These are phyloP conservation scores for Saccharomycopsis vini DNA, from an alignment of 805 yeast genomes.

Conservation along the genomic window DNA sequence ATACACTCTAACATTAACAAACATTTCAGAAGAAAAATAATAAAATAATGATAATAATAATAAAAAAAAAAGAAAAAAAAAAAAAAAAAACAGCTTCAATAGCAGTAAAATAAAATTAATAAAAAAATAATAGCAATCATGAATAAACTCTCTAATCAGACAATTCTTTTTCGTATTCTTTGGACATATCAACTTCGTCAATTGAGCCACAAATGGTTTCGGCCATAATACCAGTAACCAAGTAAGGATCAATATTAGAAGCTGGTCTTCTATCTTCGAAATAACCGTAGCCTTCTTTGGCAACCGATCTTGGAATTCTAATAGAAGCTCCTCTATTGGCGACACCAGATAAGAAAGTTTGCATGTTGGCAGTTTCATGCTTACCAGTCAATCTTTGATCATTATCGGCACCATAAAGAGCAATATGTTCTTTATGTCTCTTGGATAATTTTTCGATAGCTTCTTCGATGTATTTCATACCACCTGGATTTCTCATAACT, in stretches of 20 bases:
- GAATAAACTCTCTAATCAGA: background rate
- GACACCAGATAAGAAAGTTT: slow-evolving; percentile 88
- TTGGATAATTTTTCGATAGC: slow-evolving; percentile 89
- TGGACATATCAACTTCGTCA: slow-evolving; percentile 90
- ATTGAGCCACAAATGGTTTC: slow-evolving; percentile 95
- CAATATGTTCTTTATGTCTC: slow-evolving; percentile 95
- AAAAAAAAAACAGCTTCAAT: background rate
- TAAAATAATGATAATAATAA: too few relatives aligned
- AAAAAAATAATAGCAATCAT: background rate
- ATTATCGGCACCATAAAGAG: slow-evolving; percentile 91
- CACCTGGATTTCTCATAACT: slow-evolving; percentile 89
- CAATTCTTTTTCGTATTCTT: slow-evolving; percentile 74
- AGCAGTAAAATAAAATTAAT: background rate
- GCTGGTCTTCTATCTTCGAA: slow-evolving; percentile 99
- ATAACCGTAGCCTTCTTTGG: slow-evolving; percentile 96
- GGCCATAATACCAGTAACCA: slow-evolving; percentile 96
- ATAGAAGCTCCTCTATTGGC: slow-evolving; percentile 99
- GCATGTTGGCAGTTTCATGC: slow-evolving; percentile 95
- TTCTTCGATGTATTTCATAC: slow-evolving; percentile 86
- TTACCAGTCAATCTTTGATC: slow-evolving; percentile 94
- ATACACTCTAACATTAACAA: too few relatives aligned
- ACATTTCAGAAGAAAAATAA: too few relatives aligned
- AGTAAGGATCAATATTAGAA: slow-evolving; percentile 97
- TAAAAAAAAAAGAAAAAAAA: too few relatives aligned
- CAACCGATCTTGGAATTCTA: slow-evolving; percentile 98